Evolutionary conservation across 106 monocot genomes (phyloP).

Genomic region (Cymbidium sinense): DNA sequence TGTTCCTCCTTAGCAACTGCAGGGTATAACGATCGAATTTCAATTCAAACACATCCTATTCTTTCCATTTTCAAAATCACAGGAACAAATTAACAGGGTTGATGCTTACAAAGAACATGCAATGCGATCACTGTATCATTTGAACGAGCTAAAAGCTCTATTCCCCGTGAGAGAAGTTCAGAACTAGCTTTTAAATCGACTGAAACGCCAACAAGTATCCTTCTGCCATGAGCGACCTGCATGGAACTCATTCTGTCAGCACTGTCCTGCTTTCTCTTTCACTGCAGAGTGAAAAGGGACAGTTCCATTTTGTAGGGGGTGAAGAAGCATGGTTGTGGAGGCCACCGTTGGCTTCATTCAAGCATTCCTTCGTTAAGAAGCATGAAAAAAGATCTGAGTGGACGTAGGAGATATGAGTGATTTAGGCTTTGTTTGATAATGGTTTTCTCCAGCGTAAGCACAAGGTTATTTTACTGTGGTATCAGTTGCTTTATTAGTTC

Average conservation of each 20-base stretch:
- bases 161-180: constrained; percentile 50
- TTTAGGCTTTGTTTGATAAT: no score
- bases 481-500: no score
- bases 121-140: constrained; percentile 41
- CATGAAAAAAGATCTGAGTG: constrained; percentile 3
- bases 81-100: not conserved
- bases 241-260: constrained; percentile 24
- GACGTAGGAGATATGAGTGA: not conserved
- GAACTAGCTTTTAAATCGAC: constrained; percentile 15
- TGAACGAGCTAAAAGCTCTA: constrained; percentile 19
- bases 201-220: constrained; percentile 40
- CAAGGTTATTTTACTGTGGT: no score
- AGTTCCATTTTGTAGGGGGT: constrained; percentile 13
- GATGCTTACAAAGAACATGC: constrained; percentile 39
- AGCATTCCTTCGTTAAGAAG: constrained; percentile 27
- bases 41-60: not conserved
- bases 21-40: not conserved
- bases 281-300: not conserved
- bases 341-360: constrained; percentile 15
- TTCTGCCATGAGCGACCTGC: constrained; percentile 15
- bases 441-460: no score
- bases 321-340: constrained; percentile 19
- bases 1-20: constrained; percentile 27
- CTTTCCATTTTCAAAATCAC: no score
- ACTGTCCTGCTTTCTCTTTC: constrained; percentile 4